These are phyloP conservation scores for Pythium chondricola DNA, from an alignment of 352 stramenopile genomes.

Conservation along the genomic window DNA sequence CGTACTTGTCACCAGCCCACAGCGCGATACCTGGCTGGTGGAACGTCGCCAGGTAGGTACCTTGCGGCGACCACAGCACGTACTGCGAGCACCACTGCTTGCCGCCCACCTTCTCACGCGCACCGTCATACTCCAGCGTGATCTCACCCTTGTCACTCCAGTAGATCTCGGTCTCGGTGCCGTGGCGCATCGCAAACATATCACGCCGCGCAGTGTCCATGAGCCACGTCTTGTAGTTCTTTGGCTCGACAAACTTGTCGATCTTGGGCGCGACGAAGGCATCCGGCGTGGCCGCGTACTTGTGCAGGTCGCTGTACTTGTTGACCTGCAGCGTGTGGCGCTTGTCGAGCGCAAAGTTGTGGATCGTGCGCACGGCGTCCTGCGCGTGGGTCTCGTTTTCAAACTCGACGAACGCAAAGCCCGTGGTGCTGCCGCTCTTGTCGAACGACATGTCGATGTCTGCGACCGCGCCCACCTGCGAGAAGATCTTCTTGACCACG, in stretches of 20 bases:
- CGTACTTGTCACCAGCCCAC: constrained; percentile 95
- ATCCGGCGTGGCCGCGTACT: constrained; percentile 58
- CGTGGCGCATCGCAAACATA: constrained; percentile 94
- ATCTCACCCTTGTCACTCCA: constrained; percentile 92
- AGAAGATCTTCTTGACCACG: constrained; percentile 85
- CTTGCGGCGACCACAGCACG: constrained; percentile 95
- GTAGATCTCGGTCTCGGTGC: constrained; percentile 94
- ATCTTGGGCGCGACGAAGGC: constrained; percentile 78
- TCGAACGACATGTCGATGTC: constrained; percentile 78
- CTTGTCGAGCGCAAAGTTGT: constrained; percentile 94
- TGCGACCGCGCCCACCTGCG: constrained; percentile 66
- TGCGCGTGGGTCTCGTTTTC: constrained; percentile 63
- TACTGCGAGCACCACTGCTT: constrained; percentile 98
- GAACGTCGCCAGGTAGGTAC: constrained; percentile 97
- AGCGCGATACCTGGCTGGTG: constrained; percentile 96
- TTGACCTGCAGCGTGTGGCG: constrained; percentile 94
- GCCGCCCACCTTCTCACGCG: constrained; percentile 92
- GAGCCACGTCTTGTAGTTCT: constrained; percentile 93
- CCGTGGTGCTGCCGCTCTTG: constrained; percentile 47
- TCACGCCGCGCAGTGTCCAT: constrained; percentile 89
- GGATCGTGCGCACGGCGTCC: constrained; percentile 76
- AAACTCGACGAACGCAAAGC: constrained; percentile 83
- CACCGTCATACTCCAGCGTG: constrained; percentile 93
- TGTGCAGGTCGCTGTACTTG: constrained; percentile 87
- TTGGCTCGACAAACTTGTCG: constrained; percentile 87